Evolutionary conservation across 176 grass and related monocot species (phyloP).

Genomic region (Juncus inflexus): DNA sequence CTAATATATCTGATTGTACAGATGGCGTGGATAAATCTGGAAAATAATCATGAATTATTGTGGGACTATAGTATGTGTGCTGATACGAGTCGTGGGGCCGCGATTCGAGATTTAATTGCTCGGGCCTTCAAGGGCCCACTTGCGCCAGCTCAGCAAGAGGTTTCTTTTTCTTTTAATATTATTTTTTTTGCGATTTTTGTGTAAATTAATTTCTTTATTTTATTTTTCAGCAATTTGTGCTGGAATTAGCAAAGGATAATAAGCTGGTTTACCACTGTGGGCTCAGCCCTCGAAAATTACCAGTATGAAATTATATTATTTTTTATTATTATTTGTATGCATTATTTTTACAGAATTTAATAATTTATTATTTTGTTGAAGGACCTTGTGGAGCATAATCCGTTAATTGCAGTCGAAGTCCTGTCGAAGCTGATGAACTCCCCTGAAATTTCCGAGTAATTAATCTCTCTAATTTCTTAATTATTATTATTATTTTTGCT

Average conservation of each 20-base stretch:
- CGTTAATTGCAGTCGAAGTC: slow-evolving; percentile 69
- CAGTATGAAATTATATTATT: slow-evolving; percentile 38
- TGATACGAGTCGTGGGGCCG: slow-evolving; percentile 68
- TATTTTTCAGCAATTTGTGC: slow-evolving; percentile 65
- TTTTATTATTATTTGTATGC: not conserved
- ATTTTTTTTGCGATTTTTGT: slow-evolving; percentile 1
- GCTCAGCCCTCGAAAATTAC: slow-evolving; percentile 78
- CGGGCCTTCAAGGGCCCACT: slow-evolving; percentile 81
- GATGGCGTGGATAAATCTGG: slow-evolving; percentile 82
- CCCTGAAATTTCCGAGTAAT: slow-evolving; percentile 73
- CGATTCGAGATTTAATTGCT: slow-evolving; percentile 72
- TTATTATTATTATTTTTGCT: slow-evolving; percentile 11
- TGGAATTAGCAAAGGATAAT: slow-evolving; percentile 63
- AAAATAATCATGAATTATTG: slow-evolving; percentile 79
- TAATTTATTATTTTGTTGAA: slow-evolving; percentile 33
- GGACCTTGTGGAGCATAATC: slow-evolving; percentile 97
- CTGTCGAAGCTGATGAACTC: slow-evolving; percentile 86
- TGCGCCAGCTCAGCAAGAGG: slow-evolving; percentile 79
- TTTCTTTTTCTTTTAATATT: slow-evolving; percentile 47
- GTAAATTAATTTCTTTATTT: slow-evolving; percentile 10
- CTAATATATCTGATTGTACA: slow-evolving; percentile 38
- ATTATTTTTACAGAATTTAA: not conserved
- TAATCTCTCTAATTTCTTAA: slow-evolving; percentile 2
- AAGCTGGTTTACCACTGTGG: slow-evolving; percentile 93
- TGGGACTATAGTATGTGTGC: slow-evolving; percentile 94